Conservation (phyloP, 2,329 filamentous ascomycete species). For the Calonectria henricotiae region DNA sequence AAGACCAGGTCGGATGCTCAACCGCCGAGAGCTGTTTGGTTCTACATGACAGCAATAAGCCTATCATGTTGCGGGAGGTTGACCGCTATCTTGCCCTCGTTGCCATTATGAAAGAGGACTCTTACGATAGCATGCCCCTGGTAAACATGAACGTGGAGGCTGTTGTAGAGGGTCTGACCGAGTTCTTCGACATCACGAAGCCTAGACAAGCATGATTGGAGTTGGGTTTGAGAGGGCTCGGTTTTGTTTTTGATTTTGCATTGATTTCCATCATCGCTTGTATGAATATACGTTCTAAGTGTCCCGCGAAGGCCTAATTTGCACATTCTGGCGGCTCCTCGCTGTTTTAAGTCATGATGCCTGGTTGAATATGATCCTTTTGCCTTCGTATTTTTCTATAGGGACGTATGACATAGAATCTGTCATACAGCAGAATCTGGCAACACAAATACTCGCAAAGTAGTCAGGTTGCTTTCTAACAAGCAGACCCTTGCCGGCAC, state of each 20-base stretch:
- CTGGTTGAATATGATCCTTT: neutral
- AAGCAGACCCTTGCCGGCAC: conserved; percentile 69
- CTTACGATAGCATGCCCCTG: conserved; percentile 86
- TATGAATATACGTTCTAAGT: conserved; percentile 47
- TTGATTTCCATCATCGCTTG: conserved; percentile 20
- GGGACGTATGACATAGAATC: neutral
- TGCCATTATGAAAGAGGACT: conserved; percentile 89
- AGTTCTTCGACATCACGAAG: conserved; percentile 84
- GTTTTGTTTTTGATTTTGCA: conserved; percentile 36
- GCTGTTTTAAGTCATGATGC: neutral
- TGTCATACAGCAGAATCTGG: conserved; percentile 32
- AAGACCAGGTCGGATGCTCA: conserved; percentile 77
- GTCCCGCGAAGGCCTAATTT: conserved; percentile 42
- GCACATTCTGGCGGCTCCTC: neutral
- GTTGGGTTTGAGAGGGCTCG: neutral
- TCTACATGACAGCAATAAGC: conserved; percentile 75
- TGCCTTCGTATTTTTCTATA: neutral
- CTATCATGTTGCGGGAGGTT: conserved; percentile 79
- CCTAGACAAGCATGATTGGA: conserved; percentile 59
- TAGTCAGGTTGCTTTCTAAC: conserved; percentile 65
- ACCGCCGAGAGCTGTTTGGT: conserved; percentile 80
- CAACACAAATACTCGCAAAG: conserved; percentile 66
- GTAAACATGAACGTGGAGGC: conserved; percentile 92
- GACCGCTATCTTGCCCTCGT: conserved; percentile 85
- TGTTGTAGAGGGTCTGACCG: conserved; percentile 83